Percentiles rank a stretch among this genome's conserved stretches.
phyloP scores from a whole-genome alignment of 2,329 filamentous ascomycete genomes.

The Alternaria sp. region DNA sequence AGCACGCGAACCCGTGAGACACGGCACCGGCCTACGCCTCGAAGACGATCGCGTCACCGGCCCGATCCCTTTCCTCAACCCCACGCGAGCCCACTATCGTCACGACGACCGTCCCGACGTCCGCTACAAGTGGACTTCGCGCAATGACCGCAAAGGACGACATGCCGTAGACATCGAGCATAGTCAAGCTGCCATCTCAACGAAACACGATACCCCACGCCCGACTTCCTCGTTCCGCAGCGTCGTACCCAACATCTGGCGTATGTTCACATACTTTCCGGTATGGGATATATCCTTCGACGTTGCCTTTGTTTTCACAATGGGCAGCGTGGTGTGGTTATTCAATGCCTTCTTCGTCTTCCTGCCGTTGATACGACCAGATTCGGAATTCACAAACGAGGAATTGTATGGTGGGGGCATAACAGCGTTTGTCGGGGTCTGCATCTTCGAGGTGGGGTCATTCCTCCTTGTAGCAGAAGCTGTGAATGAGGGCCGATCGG shows the following conservation, averaged over 20 bases:
- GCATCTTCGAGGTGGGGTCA: conserved; percentile 69
- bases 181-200: conserved; percentile 6
- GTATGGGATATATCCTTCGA: conserved; percentile 65
- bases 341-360: conserved; percentile 69
- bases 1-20: conserved; percentile 32
- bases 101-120: conserved; percentile 41
- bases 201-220: conserved; percentile 38
- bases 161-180: conserved; percentile 47
- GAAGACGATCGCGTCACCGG: conserved; percentile 41
- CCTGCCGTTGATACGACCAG: conserved; percentile 63
- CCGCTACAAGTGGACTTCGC: conserved; percentile 49
- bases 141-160: conserved; percentile 54
- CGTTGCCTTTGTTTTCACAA: conserved; percentile 61
- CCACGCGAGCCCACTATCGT: conserved; percentile 46
- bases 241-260: conserved; percentile 49
- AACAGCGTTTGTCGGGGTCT: conserved; percentile 70
- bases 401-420: conserved; percentile 63
- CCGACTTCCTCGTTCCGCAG: conserved; percentile 42
- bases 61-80: conserved; percentile 58
- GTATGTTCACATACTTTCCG: conserved; percentile 60
- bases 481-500: conserved; percentile 69
- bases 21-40: conserved; percentile 28
- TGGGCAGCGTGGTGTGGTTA: conserved; percentile 55
- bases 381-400: conserved; percentile 62
- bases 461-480: conserved; percentile 70